Evolutionary conservation across 352 stramenopile species (phyloP), one percentile per base, ranked within the genome.

Genomic region (Phytophthora ohioensis): DNA sequence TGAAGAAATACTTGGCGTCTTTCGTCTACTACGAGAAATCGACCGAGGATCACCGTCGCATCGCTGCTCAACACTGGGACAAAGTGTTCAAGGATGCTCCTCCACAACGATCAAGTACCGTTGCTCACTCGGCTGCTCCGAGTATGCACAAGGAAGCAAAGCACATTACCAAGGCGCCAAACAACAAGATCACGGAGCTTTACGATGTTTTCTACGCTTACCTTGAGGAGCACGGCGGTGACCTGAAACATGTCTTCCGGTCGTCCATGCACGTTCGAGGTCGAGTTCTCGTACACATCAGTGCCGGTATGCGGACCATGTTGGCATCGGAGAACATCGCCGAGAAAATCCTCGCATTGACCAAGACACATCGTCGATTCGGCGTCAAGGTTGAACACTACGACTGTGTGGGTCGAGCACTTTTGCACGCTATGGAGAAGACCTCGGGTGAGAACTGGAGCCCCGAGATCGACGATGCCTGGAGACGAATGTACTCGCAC

Each of bases 171-270:
- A 71, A 76, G 49, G 59, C 62, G 2, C 60, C 64, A 51, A 75
- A 69, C 48, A 82, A 69, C 72, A 76, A 75, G 59, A 75, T 87
- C 64, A 75, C 60, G 0, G 55, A 71, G 39, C 71, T 86, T 6
- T 88, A 85, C 63, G 81, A 88, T 58, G 68, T 76, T n/a, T 89
- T 89, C 62, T 84, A 80, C 55, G 67, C 68, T 12, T 86, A 79
- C 31, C 64, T 90, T 2, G 79, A 85, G 31, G 63, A 83, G 17
- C 45, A 83, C 51, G 75, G 76, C 4, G 76, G 79, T 4, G 81
- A 90, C 55, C 65, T 90, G 2, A 76, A 83, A 48, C 73, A 80
- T 15, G 67, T 90, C 13, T 90, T 86, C 54, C 71, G 79, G 0
- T 85, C 78, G 13, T 90, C 81, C 3, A 82, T 85, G 66, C 77